Evolutionary conservation across 495 filamentous ascomycete genomes (phyloP).

Genomic region (Beverwykella pulmonaria): DNA sequence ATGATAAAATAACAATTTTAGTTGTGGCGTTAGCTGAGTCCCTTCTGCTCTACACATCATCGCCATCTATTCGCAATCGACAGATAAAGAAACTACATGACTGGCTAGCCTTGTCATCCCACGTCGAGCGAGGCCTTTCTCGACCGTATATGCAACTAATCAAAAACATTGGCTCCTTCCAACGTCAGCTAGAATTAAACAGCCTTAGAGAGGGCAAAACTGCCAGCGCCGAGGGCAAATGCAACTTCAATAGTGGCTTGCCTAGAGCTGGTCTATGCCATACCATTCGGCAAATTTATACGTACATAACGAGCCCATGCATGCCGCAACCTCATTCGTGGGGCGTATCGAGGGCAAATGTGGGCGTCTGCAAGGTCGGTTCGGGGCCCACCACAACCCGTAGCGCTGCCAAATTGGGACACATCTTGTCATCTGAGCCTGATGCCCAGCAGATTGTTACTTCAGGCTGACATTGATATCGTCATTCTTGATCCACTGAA

Average conservation of each 20-base stretch:
- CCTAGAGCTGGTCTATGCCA: not conserved
- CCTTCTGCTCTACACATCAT: not conserved
- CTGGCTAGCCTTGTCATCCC: not conserved
- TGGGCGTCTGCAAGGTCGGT: constrained; percentile 8
- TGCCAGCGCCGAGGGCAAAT: not conserved
- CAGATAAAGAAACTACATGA: not conserved
- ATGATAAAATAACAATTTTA: not conserved
- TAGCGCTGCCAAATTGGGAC: not conserved
- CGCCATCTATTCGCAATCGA: not conserved
- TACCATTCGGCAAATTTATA: not conserved
- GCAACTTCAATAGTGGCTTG: not conserved
- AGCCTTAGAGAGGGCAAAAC: not conserved
- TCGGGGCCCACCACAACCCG: not conserved
- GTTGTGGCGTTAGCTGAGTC: not conserved
- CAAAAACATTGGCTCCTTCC: too few species aligned
- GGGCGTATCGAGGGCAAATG: constrained; percentile 10
- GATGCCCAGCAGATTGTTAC: too few species aligned
- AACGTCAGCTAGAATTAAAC: too few species aligned
- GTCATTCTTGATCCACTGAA: too few species aligned
- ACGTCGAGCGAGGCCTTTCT: not conserved
- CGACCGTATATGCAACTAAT: too few species aligned
- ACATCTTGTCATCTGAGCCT: not conserved
- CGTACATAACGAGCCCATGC: not conserved
- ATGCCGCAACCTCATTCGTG: constrained; percentile 9
- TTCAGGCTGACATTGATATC: too few species aligned